phyloP scores from a whole-genome alignment of 768 basidiomycete genomes.

The Suillus cothurnatus region DNA sequence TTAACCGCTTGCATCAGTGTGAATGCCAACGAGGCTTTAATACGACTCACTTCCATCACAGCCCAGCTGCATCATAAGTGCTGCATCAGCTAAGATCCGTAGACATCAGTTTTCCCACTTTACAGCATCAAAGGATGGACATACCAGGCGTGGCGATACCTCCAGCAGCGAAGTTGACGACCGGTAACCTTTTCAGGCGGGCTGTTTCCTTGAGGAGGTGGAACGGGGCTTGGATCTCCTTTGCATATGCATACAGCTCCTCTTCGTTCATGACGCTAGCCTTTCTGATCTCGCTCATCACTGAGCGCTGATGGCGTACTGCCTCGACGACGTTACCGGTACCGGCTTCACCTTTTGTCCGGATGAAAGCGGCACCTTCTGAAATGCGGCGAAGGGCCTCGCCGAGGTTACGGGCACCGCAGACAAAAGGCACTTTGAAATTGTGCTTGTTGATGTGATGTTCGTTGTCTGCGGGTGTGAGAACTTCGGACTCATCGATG shows the following conservation, averaged over 20 bases:
- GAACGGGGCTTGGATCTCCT: slow-evolving; percentile 91
- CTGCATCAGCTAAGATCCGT: slow-evolving; percentile 74
- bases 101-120: neutral
- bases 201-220: slow-evolving; percentile 96
- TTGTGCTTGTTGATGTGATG: slow-evolving; percentile 96
- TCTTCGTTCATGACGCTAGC: slow-evolving; percentile 91
- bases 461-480: slow-evolving; percentile 95
- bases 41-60: slow-evolving; percentile 83
- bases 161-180: slow-evolving; percentile 96
- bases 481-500: slow-evolving; percentile 92
- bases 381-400: slow-evolving; percentile 96
- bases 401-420: slow-evolving; percentile 92
- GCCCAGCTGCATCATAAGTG: slow-evolving; percentile 98
- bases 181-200: slow-evolving; percentile 88
- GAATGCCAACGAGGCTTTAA: neutral
- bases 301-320: slow-evolving; percentile 86
- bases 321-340: slow-evolving; percentile 93
- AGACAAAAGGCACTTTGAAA: slow-evolving; percentile 96
- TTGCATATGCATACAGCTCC: slow-evolving; percentile 92
- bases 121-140: slow-evolving; percentile 10
- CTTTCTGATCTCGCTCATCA: slow-evolving; percentile 82
- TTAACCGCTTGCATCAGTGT: slow-evolving; percentile 13
- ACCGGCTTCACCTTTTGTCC: slow-evolving; percentile 93
- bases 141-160: slow-evolving; percentile 89
- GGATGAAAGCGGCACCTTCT: slow-evolving; percentile 98